phyloP scores from a whole-genome alignment of 2,329 filamentous ascomycete species.

The Graphilbum sp. region DNA sequence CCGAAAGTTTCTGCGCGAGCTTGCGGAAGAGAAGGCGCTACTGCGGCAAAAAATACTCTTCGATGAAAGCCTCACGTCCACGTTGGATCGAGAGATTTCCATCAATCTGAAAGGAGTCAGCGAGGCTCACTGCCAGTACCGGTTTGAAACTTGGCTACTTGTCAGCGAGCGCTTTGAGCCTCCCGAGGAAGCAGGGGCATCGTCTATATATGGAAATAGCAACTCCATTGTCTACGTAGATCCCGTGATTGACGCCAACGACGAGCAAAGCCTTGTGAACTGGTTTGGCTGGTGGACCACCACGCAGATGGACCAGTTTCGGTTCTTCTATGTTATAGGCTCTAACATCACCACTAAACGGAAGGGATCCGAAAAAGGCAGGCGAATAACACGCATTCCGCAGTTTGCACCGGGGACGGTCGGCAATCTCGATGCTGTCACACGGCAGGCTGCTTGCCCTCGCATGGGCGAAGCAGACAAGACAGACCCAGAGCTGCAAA shows the following conservation, averaged over 20 bases:
- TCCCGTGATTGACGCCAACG: slow-evolving; percentile 32
- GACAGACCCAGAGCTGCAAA: too few relatives aligned
- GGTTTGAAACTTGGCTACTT: slow-evolving; percentile 8
- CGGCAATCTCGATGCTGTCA: slow-evolving; percentile 19
- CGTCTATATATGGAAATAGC: neutral
- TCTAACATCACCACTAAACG: slow-evolving; percentile 15
- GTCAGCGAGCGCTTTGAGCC: slow-evolving; percentile 12
- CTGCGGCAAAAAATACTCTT: slow-evolving; percentile 9
- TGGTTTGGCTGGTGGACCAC: slow-evolving; percentile 46
- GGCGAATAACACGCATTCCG: slow-evolving; percentile 18
- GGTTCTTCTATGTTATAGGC: slow-evolving; percentile 39
- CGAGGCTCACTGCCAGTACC: slow-evolving; percentile 9
- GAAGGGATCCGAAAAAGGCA: slow-evolving; percentile 10
- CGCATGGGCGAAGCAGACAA: too few relatives aligned
- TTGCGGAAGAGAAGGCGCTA: slow-evolving; percentile 18
- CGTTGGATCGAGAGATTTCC: slow-evolving; percentile 9
- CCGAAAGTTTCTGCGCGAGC: slow-evolving; percentile 17
- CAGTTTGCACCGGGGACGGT: slow-evolving; percentile 19
- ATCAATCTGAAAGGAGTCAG: slow-evolving; percentile 15
- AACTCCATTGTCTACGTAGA: slow-evolving; percentile 15
- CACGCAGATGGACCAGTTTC: slow-evolving; percentile 29
- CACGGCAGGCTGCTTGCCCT: slow-evolving; percentile 6
- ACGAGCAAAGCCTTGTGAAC: slow-evolving; percentile 46
- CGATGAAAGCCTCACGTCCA: slow-evolving; percentile 7
- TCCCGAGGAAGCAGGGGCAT: slow-evolving; percentile 9